Base-by-base conservation (phyloP, 1,284 basidiomycete species). In the Pseudozyma sp. region DNA sequence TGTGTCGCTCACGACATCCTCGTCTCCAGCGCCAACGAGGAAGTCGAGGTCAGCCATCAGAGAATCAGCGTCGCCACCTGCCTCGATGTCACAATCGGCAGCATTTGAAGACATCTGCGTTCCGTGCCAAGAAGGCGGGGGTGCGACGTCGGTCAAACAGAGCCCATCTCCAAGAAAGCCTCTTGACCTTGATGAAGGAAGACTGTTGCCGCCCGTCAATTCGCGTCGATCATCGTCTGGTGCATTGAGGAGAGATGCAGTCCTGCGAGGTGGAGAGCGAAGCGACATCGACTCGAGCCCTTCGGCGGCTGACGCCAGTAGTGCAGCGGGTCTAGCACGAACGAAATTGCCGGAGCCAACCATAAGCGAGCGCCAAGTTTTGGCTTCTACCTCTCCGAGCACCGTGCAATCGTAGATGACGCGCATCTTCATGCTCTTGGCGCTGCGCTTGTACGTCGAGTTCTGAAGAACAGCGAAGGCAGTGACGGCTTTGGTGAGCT, bases 401-500 rank as follows among this genome's bases (percentile, higher is more conserved):
- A 87, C 84, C 0, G 85, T 86, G 71, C 86, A 87, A 57, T 87
- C 87, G 65, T 87, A 86, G 17, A 87, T 60, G 24, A 87, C 85
- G 50, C 84, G 83, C 81, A 87, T 82, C 59, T 85, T 70, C 59
- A 75, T 73, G 48, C 66, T 66, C 46, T 65, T 71, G 1, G 74
- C 74, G 17, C 84, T 86, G 17, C 86, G 77, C 33, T 84, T 79
- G 81, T 85, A 86, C 5, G 87, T 88, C 16, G 86, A 86, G 16
- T 84, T 85, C 75, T 87, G 87, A 2, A 88, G 77, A 54, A 86
- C 86, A 0, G 86, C 87, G 76, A 87, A 88, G 0, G 87, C 87
- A 1, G 87, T 87, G 59, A 88, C 70, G 4, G 87, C 86, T 67
- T 86, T 87, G 1, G 87, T 88, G 53, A 88, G 78, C 9, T 69